A percentile compares a stretch with the other conserved stretches of the same genome.
Conservation (phyloP, 176 grass and related monocot genomes). For the Dactylis glomerata region DNA sequence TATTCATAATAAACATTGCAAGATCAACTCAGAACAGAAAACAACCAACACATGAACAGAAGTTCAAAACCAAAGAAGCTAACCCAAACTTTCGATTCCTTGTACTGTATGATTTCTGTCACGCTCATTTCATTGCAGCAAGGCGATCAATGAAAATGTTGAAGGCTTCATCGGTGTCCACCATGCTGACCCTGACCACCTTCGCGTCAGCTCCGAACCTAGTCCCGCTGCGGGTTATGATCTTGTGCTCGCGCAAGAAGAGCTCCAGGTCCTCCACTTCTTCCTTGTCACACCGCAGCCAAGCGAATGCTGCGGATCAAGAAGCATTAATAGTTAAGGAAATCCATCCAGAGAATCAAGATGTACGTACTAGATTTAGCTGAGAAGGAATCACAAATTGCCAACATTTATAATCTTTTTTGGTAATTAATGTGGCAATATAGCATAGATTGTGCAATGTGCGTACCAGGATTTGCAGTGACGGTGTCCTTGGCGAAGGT, state of each 20-base stretch:
- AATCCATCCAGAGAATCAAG: not conserved
- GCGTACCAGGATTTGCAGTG: constrained; percentile 19
- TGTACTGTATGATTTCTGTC: not conserved
- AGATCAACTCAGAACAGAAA: not conserved
- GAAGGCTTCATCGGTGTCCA: constrained; percentile 58
- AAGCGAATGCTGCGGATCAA: constrained; percentile 49
- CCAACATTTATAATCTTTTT: not conserved
- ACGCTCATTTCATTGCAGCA: constrained; percentile 14
- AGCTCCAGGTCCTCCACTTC: constrained; percentile 29
- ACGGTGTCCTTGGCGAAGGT: constrained; percentile 33
- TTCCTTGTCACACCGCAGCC: constrained; percentile 50
- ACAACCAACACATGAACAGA: not conserved
- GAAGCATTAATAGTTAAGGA: not conserved
- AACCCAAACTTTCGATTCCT: not conserved
- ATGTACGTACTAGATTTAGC: too few species aligned
- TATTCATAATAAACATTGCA: not conserved
- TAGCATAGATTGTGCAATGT: not conserved
- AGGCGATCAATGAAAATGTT: constrained; percentile 43
- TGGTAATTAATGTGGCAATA: not conserved
- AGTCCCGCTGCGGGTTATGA: constrained; percentile 38
- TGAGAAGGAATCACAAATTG: too few species aligned
- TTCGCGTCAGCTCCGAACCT: constrained; percentile 38
- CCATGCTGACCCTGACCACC: constrained; percentile 57
- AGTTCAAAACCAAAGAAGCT: not conserved
- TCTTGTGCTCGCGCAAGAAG: constrained; percentile 36